Evolutionary conservation across 192 early-diverging fungal genomes (phyloP).

Genomic region (Podila verticillata): DNA sequence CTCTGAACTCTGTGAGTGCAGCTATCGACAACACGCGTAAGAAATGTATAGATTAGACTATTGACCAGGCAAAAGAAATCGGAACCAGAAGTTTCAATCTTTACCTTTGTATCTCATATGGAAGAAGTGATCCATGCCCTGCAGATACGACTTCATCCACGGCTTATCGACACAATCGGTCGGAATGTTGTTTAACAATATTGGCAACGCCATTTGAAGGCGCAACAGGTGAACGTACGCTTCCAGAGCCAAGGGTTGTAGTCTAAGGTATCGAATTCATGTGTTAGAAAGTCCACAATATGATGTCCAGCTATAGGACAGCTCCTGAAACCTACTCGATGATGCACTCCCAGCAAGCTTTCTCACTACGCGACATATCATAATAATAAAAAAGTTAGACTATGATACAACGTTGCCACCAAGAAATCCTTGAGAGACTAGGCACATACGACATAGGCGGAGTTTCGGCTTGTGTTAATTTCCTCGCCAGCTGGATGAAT

Average conservation of each 20-base stretch:
- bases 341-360: conserved; percentile 29
- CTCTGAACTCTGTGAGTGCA: conserved; percentile 15
- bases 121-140: conserved; percentile 18
- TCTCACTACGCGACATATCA: conserved; percentile 10
- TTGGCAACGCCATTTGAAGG: conserved; percentile 3
- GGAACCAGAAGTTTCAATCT: background rate
- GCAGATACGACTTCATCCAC: conserved; percentile 35
- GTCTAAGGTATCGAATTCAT: background rate
- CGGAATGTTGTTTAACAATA: conserved; percentile 28
- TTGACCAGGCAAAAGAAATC: background rate
- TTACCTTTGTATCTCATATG: conserved; percentile 24
- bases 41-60: background rate
- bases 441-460: background rate
- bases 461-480: background rate
- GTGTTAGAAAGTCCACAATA: too few species aligned
- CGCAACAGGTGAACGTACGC: conserved; percentile 16
- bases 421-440: background rate
- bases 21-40: background rate
- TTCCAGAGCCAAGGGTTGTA: conserved; percentile 33
- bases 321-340: conserved; percentile 9
- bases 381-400: background rate
- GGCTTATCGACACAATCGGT: conserved; percentile 8
- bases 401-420: background rate
- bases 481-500: conserved; percentile 4
- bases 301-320: background rate